phyloP scores from a whole-genome alignment of 345 rosid species.

The Sonneratia alba region DNA sequence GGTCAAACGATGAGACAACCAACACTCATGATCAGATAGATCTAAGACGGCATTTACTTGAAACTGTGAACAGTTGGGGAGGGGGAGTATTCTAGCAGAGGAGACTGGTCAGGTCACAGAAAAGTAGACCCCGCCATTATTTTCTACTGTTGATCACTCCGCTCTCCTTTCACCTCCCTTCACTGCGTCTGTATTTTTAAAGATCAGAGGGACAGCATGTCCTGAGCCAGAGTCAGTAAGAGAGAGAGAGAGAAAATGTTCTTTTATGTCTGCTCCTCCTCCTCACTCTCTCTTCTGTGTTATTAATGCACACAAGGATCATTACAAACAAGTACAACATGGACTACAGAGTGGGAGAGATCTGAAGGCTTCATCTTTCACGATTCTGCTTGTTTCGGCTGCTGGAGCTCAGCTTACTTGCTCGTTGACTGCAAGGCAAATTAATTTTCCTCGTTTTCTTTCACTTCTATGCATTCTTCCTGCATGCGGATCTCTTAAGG shows the following conservation, averaged over 20 bases:
- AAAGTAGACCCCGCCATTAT: slow-evolving; percentile 6
- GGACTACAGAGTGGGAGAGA: background rate
- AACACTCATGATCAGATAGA: background rate
- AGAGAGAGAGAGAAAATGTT: background rate
- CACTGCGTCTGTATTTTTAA: background rate
- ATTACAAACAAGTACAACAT: background rate
- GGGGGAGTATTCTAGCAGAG: background rate
- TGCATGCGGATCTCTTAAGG: background rate
- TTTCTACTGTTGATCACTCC: background rate
- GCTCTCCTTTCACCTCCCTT: background rate
- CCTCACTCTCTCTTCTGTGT: background rate
- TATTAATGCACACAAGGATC: background rate
- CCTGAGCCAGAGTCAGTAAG: background rate
- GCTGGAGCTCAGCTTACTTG: slow-evolving; percentile 1
- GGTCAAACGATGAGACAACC: background rate
- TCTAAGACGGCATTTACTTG: background rate
- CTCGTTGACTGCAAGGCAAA: background rate
- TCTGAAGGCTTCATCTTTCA: background rate
- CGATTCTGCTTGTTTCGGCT: background rate
- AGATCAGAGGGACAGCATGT: background rate
- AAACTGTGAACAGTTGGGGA: background rate
- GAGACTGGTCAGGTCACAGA: slow-evolving; percentile 3
- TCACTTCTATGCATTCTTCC: background rate
- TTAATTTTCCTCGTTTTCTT: background rate
- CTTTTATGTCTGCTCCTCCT: background rate